Percentiles rank a stretch among this genome's conserved stretches.
These are phyloP conservation scores for Stellera chamaejasme DNA, from an alignment of 345 rosid genomes.

Conservation along the genomic window DNA sequence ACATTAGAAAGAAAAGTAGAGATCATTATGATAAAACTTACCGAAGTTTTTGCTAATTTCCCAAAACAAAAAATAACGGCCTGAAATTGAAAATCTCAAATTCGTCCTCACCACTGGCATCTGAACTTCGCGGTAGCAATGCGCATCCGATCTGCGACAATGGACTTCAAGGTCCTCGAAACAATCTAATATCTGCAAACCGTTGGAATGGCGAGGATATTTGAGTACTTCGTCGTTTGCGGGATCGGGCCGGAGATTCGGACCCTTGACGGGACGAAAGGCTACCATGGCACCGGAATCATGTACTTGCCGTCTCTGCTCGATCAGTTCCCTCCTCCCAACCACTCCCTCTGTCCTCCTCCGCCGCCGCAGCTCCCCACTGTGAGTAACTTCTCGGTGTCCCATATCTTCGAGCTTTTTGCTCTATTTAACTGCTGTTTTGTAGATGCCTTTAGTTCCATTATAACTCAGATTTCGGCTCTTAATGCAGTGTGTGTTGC, in stretches of 20 bases:
- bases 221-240: slow-evolving; percentile 94
- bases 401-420: too few species aligned
- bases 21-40: too few species aligned
- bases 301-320: slow-evolving; percentile 69
- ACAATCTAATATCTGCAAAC: neutral
- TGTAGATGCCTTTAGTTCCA: neutral
- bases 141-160: too few species aligned
- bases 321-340: slow-evolving; percentile 77
- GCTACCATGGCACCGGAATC: slow-evolving; percentile 57
- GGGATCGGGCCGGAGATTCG: slow-evolving; percentile 96
- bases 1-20: too few species aligned
- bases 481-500: slow-evolving; percentile 69
- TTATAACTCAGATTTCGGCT: neutral
- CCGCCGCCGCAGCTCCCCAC: slow-evolving; percentile 98
- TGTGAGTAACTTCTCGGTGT: slow-evolving; percentile 25
- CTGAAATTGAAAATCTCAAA: too few species aligned
- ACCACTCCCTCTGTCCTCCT: slow-evolving; percentile 61
- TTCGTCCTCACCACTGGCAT: too few species aligned
- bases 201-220: slow-evolving; percentile 47
- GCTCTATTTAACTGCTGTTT: neutral
- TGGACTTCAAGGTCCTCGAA: too few species aligned
- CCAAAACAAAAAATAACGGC: too few species aligned
- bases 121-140: too few species aligned
- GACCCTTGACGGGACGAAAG: slow-evolving; percentile 73
- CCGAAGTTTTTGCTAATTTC: too few species aligned